phyloP scores from a whole-genome alignment of 805 yeast species.

The Lachancea waltii region DNA sequence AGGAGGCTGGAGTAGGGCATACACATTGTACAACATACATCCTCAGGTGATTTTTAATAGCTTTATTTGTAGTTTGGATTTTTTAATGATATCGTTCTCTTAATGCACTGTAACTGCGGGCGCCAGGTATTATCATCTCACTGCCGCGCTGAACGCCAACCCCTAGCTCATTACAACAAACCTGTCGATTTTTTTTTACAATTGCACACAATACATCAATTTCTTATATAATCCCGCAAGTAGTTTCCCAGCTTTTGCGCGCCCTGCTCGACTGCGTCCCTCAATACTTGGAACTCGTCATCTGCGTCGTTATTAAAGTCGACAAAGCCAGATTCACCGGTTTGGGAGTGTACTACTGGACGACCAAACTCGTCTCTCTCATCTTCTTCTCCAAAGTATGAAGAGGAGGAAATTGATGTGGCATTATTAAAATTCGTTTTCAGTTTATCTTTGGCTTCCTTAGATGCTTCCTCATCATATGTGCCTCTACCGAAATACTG shows the following conservation, averaged over 20 bases:
- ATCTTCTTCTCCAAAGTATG: constrained; percentile 77
- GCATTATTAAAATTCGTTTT: constrained; percentile 74
- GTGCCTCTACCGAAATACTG: constrained; percentile 86
- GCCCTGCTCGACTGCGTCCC: constrained; percentile 90
- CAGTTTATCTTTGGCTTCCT: constrained; percentile 76
- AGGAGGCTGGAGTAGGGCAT: constrained; percentile 27
- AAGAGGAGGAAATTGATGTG: constrained; percentile 81
- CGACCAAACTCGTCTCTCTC: constrained; percentile 30
- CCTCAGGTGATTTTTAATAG: constrained; percentile 1
- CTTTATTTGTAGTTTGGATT: constrained; percentile 7
- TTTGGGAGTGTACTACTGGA: constrained; percentile 20
- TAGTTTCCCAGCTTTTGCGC: constrained; percentile 82
- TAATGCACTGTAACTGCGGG: not conserved
- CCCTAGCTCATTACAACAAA: not conserved
- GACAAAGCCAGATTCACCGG: constrained; percentile 44
- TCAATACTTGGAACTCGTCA: constrained; percentile 82
- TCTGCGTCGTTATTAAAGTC: constrained; percentile 70
- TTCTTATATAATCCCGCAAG: constrained; percentile 76
- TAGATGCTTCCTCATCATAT: constrained; percentile 68
- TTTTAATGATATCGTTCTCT: not conserved
- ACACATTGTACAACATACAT: not conserved
- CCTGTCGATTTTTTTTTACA: too few species aligned
- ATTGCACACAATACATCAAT: too few species aligned
- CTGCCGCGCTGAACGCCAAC: not conserved
- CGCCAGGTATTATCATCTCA: not conserved